These are phyloP conservation scores for Corylus avellana DNA, from an alignment of 306 rosid genomes.

Conservation along the genomic window DNA sequence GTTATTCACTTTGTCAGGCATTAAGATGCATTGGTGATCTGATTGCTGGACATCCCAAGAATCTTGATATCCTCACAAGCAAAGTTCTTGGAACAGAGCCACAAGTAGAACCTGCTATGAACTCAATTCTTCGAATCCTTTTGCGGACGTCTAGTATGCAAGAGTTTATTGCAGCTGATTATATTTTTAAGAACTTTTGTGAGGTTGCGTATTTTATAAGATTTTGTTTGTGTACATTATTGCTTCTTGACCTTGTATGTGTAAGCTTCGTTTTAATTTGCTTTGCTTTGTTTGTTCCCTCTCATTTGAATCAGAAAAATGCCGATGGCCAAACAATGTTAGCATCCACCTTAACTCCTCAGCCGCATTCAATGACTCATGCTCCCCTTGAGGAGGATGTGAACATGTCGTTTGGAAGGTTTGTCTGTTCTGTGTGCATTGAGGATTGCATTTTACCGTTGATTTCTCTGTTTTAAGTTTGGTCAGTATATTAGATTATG, in stretches of 20 bases:
- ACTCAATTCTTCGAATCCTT: conserved; percentile 78
- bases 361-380: conserved; percentile 69
- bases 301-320: conserved; percentile 65
- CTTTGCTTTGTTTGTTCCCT: conserved; percentile 3
- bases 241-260: conserved; percentile 23
- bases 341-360: conserved; percentile 91
- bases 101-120: conserved; percentile 79
- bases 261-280: conserved; percentile 10
- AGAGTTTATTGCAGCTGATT: conserved; percentile 89
- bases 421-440: conserved; percentile 35
- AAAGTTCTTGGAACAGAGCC: conserved; percentile 84
- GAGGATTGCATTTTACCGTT: conserved; percentile 9
- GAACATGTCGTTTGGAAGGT: conserved; percentile 98
- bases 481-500: not conserved
- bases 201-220: conserved; percentile 57
- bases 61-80: conserved; percentile 72
- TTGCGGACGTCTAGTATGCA: conserved; percentile 82
- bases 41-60: conserved; percentile 77
- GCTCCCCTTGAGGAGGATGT: conserved; percentile 79
- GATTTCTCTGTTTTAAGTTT: conserved; percentile 4
- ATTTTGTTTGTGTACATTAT: conserved; percentile 4
- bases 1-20: conserved; percentile 52
- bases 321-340: conserved; percentile 83
- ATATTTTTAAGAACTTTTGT: conserved; percentile 81
- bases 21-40: conserved; percentile 77